Conservation (phyloP, 768 basidiomycete species). For the Heimioporus sp. region DNA sequence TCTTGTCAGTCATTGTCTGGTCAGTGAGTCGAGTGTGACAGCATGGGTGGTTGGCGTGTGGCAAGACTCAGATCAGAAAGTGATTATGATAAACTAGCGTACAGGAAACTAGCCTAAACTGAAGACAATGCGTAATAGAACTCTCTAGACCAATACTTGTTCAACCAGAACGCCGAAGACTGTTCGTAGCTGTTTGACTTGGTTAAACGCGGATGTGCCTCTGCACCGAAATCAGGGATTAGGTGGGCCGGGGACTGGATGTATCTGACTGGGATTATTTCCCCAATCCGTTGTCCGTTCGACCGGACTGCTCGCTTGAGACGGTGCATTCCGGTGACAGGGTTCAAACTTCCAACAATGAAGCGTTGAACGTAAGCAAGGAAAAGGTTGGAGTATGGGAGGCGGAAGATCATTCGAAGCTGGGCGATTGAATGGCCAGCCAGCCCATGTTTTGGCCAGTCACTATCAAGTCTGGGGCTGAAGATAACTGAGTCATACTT, state of each 20-base stretch:
- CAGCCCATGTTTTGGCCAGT: conserved; percentile 16
- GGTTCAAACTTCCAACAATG: conserved; percentile 16
- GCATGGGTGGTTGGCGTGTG: too few species aligned
- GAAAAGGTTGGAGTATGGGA: conserved; percentile 6
- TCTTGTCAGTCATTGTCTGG: too few species aligned
- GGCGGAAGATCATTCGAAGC: conserved; percentile 15
- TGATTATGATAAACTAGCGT: too few species aligned
- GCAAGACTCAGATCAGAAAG: too few species aligned
- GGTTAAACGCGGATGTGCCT: conserved; percentile 23
- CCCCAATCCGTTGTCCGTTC: conserved; percentile 19
- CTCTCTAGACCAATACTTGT: conserved; percentile 36
- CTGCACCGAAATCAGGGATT: conserved; percentile 25
- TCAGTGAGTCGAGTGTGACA: too few species aligned
- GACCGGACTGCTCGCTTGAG: conserved; percentile 17
- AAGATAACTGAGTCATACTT: conserved; percentile 14
- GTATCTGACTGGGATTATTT: conserved; percentile 26
- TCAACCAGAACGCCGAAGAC: conserved; percentile 25
- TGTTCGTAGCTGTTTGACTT: conserved; percentile 22
- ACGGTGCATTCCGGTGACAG: conserved; percentile 20
- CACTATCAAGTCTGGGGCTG: not conserved
- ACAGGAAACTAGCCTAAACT: not conserved
- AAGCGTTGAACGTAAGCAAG: conserved; percentile 27
- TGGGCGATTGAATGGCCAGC: conserved; percentile 18
- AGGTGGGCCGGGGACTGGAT: conserved; percentile 25
- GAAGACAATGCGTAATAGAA: conserved; percentile 13